Evolutionary conservation across 2,329 filamentous ascomycete genomes (phyloP).

Genomic region (Aphanoascus verrucosus): DNA sequence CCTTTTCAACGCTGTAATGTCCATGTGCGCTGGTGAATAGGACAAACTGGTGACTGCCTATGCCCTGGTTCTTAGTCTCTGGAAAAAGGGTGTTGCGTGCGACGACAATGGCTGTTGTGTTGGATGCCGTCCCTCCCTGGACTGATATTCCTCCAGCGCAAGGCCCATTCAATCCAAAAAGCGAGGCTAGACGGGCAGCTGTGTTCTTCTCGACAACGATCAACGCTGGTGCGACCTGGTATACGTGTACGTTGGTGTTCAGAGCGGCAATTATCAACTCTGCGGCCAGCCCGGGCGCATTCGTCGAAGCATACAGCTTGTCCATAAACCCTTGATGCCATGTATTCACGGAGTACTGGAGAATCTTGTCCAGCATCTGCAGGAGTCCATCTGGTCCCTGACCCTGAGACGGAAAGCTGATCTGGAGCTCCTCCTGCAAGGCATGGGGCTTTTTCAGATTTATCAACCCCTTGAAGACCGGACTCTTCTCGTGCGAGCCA

Average conservation of each 20-base stretch:
- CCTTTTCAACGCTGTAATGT: slow-evolving; percentile 92
- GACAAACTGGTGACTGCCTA: slow-evolving; percentile 54
- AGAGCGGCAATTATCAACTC: slow-evolving; percentile 75
- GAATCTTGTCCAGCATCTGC: slow-evolving; percentile 56
- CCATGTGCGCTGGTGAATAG: slow-evolving; percentile 83
- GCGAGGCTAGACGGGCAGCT: slow-evolving; percentile 56
- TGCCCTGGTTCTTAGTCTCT: slow-evolving; percentile 62
- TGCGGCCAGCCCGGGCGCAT: slow-evolving; percentile 72
- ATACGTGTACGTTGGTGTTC: slow-evolving; percentile 93
- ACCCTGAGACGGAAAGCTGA: slow-evolving; percentile 46
- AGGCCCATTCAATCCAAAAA: slow-evolving; percentile 65
- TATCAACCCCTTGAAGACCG: slow-evolving; percentile 51
- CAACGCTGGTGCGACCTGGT: slow-evolving; percentile 81
- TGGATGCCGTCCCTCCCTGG: slow-evolving; percentile 75
- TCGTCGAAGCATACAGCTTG: slow-evolving; percentile 86
- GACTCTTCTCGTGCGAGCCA: slow-evolving; percentile 53
- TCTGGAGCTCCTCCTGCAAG: slow-evolving; percentile 44
- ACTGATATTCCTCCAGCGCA: slow-evolving; percentile 60
- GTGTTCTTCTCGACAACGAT: slow-evolving; percentile 81
- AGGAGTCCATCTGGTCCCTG: slow-evolving; percentile 64
- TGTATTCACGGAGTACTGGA: slow-evolving; percentile 90
- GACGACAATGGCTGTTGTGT: slow-evolving; percentile 73
- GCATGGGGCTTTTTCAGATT: slow-evolving; percentile 51
- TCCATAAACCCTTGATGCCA: slow-evolving; percentile 96
- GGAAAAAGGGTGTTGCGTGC: slow-evolving; percentile 81